A percentile compares a stretch with the other conserved stretches of the same genome.
These are phyloP conservation scores for Mycena indigotica DNA, from an alignment of 768 basidiomycete genomes.

Conservation along the genomic window DNA sequence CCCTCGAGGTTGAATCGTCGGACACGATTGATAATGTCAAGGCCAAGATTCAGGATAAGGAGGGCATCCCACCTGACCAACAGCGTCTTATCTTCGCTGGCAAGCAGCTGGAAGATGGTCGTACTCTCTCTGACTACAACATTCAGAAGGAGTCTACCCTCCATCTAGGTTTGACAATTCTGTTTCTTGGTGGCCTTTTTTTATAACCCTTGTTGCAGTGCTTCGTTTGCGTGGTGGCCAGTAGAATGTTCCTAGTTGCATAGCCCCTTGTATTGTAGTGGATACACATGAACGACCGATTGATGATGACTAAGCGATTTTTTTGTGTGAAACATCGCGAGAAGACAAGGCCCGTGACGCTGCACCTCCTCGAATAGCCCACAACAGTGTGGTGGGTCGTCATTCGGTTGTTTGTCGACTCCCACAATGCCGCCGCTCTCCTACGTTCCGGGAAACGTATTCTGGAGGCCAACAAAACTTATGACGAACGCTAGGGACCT, in stretches of 20 bases:
- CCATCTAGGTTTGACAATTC: slow-evolving; percentile 42
- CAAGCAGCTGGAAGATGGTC: slow-evolving; percentile 64
- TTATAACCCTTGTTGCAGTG: slow-evolving; percentile 30
- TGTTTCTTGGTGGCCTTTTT: slow-evolving; percentile 4
- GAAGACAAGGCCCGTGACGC: not conserved
- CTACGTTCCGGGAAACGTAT: slow-evolving; percentile 32
- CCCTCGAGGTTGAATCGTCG: slow-evolving; percentile 23
- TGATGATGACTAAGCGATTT: not conserved
- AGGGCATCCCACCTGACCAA: slow-evolving; percentile 23
- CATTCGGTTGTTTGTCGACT: slow-evolving; percentile 21
- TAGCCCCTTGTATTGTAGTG: slow-evolving; percentile 10
- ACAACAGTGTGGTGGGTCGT: slow-evolving; percentile 3
- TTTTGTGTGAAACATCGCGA: not conserved
- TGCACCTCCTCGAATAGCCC: not conserved
- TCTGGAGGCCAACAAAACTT: slow-evolving; percentile 83
- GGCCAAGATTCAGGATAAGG: slow-evolving; percentile 25
- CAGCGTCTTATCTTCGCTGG: slow-evolving; percentile 58
- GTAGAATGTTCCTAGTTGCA: slow-evolving; percentile 20
- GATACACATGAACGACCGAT: not conserved
- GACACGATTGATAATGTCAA: slow-evolving; percentile 25
- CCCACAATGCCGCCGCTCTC: slow-evolving; percentile 23
- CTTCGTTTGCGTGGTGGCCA: slow-evolving; percentile 46
- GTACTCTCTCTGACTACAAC: slow-evolving; percentile 62
- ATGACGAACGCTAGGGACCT: slow-evolving; percentile 86
- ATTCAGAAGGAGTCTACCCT: slow-evolving; percentile 75